Evolutionary conservation across 495 filamentous ascomycete species (phyloP).

Genomic region (Neurospora sp.): DNA sequence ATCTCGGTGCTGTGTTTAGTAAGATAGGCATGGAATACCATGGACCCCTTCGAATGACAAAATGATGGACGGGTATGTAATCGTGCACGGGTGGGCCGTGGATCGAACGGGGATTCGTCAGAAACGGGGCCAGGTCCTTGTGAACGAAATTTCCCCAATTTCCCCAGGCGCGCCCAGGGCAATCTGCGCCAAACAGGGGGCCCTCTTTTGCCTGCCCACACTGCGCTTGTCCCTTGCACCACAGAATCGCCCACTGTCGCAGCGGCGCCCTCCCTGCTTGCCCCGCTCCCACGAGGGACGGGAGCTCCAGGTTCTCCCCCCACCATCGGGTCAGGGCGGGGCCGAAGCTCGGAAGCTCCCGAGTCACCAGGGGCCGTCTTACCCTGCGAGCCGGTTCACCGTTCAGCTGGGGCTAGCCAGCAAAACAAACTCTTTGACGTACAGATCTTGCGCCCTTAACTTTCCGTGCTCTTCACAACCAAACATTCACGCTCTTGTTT

Average conservation of each 20-base stretch:
- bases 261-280: neutral
- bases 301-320: neutral
- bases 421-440: neutral
- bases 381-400: neutral
- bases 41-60: neutral
- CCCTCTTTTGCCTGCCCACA: neutral
- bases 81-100: neutral
- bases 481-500: neutral
- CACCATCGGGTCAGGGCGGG: neutral
- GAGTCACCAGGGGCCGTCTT: neutral
- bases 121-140: neutral
- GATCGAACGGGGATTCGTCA: neutral
- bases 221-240: neutral
- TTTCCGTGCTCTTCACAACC: neutral
- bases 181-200: neutral
- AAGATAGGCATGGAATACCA: neutral
- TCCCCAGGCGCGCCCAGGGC: neutral
- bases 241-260: neutral
- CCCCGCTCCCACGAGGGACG: neutral
- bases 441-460: neutral
- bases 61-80: slow-evolving; percentile 1
- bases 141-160: slow-evolving; percentile 1
- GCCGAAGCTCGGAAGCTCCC: neutral
- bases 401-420: neutral
- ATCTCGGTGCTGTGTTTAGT: neutral